phyloP scores from a whole-genome alignment of 2,329 filamentous ascomycete genomes.

The Aspergillus terreus region DNA sequence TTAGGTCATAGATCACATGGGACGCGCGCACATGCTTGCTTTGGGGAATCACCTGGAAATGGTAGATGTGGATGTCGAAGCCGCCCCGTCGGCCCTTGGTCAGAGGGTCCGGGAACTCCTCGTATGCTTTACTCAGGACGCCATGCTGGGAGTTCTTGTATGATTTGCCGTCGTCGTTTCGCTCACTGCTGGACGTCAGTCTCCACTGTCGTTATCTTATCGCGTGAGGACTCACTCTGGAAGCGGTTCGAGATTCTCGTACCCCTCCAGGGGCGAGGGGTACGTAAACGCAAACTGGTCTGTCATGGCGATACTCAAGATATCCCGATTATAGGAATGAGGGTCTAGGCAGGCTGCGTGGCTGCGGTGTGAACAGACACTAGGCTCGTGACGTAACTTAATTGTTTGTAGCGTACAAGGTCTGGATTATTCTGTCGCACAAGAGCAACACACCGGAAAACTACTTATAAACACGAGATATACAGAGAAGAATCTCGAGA shows the following conservation, averaged over 20 bases:
- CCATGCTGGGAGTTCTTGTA: constrained; percentile 63
- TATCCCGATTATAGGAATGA: too few species aligned
- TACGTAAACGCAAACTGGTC: constrained; percentile 53
- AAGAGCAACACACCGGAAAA: not conserved
- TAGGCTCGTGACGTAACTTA: too few species aligned
- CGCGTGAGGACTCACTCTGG: constrained; percentile 34
- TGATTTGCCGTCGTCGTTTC: constrained; percentile 71
- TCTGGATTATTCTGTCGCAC: too few species aligned
- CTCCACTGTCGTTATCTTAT: not conserved
- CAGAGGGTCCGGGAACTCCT: constrained; percentile 64
- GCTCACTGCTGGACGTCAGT: constrained; percentile 44
- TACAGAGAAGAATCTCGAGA: not conserved
- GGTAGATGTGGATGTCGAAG: constrained; percentile 88
- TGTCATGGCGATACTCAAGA: constrained; percentile 36
- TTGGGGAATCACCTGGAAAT: constrained; percentile 50
- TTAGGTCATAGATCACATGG: not conserved
- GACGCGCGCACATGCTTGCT: not conserved
- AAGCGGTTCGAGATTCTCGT: constrained; percentile 46
- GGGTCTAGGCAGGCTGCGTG: too few species aligned
- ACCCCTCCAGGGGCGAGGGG: constrained; percentile 53
- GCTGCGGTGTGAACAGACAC: too few species aligned
- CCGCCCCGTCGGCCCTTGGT: constrained; percentile 64
- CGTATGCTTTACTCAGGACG: constrained; percentile 64
- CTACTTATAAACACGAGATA: not conserved
- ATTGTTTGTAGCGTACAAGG: too few species aligned